These are phyloP conservation scores for Pythium chondricola DNA, from an alignment of 352 stramenopile genomes.

Conservation along the genomic window DNA sequence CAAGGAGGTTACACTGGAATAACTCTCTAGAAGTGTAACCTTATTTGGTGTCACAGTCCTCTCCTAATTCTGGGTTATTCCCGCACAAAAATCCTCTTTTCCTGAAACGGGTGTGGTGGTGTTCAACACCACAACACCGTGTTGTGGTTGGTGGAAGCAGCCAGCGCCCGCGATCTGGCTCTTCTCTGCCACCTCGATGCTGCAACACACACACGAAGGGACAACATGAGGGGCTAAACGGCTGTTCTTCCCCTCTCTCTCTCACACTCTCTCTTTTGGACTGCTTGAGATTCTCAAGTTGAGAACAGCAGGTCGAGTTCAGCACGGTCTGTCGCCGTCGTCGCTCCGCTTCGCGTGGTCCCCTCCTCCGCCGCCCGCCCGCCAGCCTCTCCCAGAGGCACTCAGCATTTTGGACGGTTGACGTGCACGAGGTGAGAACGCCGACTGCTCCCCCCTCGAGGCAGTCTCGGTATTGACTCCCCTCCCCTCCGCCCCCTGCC, in stretches of 20 bases:
- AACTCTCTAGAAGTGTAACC: no score
- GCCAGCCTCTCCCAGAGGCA: slow-evolving; percentile 15
- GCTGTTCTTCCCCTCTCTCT: slow-evolving; percentile 19
- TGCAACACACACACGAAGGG: slow-evolving; percentile 16
- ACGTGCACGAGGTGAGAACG: slow-evolving; percentile 5
- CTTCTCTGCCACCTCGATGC: slow-evolving; percentile 16
- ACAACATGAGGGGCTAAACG: slow-evolving; percentile 12
- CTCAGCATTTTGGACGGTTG: slow-evolving; percentile 25
- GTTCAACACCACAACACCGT: no score
- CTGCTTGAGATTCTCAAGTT: not conserved
- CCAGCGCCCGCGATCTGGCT: no score
- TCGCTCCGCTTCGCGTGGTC: not conserved
- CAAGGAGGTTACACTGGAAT: no score
- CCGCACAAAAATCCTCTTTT: no score
- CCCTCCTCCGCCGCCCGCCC: slow-evolving; percentile 7
- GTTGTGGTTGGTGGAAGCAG: no score
- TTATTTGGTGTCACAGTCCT: no score
- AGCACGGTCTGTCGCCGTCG: slow-evolving; percentile 17
- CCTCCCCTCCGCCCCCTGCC: not conserved
- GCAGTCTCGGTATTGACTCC: not conserved
- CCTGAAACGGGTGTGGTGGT: no score
- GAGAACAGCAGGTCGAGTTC: slow-evolving; percentile 10
- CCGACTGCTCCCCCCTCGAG: not conserved
- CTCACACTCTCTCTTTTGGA: slow-evolving; percentile 14
- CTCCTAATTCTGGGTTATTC: no score